A percentile compares a stretch with the other conserved stretches of the same genome.
phyloP scores from a whole-genome alignment of 2,329 filamentous ascomycete species.

The Geoglossum cookeanum region DNA sequence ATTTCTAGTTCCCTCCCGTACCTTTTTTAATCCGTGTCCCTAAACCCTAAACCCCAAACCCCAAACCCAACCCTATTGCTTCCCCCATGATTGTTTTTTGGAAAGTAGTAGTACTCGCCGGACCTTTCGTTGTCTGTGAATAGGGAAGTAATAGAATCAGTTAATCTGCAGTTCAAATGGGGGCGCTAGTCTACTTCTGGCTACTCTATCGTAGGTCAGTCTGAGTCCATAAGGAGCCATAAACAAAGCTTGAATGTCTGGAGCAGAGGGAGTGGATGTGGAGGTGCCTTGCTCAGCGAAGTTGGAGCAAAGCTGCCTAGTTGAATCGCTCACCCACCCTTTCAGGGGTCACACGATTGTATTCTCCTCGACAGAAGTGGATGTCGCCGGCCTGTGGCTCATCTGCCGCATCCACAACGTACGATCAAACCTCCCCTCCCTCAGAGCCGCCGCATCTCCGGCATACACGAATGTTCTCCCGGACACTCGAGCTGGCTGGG shows the following conservation, averaged over 20 bases:
- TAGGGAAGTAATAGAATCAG: too few relatives aligned
- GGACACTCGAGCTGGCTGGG: constrained; percentile 2
- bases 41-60: too few relatives aligned
- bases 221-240: not conserved
- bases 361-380: not conserved
- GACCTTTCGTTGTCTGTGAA: too few relatives aligned
- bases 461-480: constrained; percentile 15
- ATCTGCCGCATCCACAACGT: constrained; percentile 12
- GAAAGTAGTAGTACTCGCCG: too few relatives aligned
- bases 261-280: not conserved
- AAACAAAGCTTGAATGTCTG: not conserved
- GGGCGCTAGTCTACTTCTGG: not conserved
- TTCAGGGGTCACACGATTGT: not conserved
- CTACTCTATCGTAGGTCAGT: not conserved
- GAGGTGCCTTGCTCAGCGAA: not conserved
- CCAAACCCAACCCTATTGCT: too few relatives aligned
- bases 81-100: too few relatives aligned
- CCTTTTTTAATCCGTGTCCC: too few relatives aligned
- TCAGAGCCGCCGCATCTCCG: constrained; percentile 12
- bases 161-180: not conserved
- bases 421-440: constrained; percentile 12
- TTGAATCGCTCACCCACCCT: not conserved
- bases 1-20: too few relatives aligned
- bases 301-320: not conserved
- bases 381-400: constrained; percentile 5